Evolutionary conservation across 345 rosid genomes (phyloP).

Genomic region (Stellera chamaejasme): DNA sequence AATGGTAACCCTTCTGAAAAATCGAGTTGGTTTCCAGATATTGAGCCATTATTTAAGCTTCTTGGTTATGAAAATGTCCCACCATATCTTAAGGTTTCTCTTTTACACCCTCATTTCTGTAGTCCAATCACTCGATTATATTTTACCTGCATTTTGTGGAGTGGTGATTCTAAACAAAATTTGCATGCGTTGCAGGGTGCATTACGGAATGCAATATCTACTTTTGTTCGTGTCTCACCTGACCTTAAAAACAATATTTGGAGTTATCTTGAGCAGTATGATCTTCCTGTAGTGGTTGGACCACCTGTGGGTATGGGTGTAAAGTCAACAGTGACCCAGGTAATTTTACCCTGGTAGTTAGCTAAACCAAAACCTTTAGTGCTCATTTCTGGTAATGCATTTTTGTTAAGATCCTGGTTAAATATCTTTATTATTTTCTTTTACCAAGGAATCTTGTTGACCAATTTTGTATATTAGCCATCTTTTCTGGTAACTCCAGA

Average conservation of each 20-base stretch:
- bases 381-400: not conserved
- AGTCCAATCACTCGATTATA: not conserved
- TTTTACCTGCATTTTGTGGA: not conserved
- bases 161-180: conserved; percentile 8
- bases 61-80: conserved; percentile 94
- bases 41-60: conserved; percentile 92
- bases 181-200: conserved; percentile 61
- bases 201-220: conserved; percentile 68
- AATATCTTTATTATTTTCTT: no score
- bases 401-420: no score
- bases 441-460: no score
- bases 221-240: conserved; percentile 72
- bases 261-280: conserved; percentile 90
- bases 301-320: conserved; percentile 37
- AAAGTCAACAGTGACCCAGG: conserved; percentile 57
- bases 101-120: not conserved
- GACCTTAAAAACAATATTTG: conserved; percentile 65
- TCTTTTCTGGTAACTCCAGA: no score
- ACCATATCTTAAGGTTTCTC: conserved; percentile 73
- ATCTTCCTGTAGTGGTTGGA: conserved; percentile 86
- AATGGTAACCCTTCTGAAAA: conserved; percentile 76
- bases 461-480: no score
- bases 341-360: conserved; percentile 6
- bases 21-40: conserved; percentile 87
- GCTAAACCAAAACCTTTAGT: not conserved